Evolutionary conservation across 768 basidiomycete genomes (phyloP), one percentile per base, ranked within the genome.

Genomic region (Mycena rosella): DNA sequence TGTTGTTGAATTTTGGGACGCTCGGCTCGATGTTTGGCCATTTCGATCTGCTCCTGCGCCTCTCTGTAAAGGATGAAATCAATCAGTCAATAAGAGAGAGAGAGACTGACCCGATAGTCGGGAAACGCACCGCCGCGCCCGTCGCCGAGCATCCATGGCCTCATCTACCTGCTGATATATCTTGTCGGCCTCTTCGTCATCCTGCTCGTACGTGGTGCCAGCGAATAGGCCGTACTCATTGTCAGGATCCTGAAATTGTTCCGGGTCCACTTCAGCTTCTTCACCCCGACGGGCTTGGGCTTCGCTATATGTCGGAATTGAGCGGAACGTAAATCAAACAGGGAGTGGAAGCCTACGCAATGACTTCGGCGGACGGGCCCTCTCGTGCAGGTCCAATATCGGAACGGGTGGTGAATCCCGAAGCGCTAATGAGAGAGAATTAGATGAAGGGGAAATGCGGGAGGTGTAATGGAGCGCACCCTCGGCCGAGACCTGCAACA

Each of bases 331-430:
- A 51, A 45, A 30, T 14, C 3, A 30, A 42, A 13, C 15, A 44
- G 5, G 5, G 3, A 22, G 34, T n/a, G 17, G 20, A 18, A 18
- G 87, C 92, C 54, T 72, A 95, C 91, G 95, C 96, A 55, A 97
- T 85, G 0, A 91, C 90, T 80, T 96, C 96, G 34, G 95, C 96
- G 20, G 94, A 94, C 0, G 96, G 96, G 0, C 95, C 96, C 75
- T 98, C 96, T 78, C 98, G 85, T 10, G 98, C 98, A 38, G 98
- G 98, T 76, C 98, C 98, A 65, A 99, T 99, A 89, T 99, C 98
- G 45, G 96, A 97, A 53, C 96, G 92, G 8, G 97, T 99, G 0
- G 97, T 99, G 81, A 98, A 99, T 65, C 96, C 96, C 51, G 96
- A 97, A 55, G 96, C 96, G 81, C 95, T 96, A n/a, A 15, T 29